These are phyloP conservation scores for Penicillium sp. DNA, from an alignment of 2,329 filamentous ascomycete genomes.

Conservation along the genomic window DNA sequence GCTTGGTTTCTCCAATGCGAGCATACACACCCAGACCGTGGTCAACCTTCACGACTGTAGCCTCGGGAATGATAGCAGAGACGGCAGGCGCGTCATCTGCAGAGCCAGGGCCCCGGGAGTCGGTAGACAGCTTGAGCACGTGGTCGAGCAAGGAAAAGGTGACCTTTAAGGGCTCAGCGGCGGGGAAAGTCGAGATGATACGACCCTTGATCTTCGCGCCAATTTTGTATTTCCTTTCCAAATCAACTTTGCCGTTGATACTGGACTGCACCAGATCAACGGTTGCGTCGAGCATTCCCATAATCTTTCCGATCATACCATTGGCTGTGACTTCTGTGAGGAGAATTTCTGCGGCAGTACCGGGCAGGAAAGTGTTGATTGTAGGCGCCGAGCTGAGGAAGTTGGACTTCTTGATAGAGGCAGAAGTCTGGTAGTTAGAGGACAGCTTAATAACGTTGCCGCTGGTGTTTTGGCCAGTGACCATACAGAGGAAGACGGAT, in stretches of 20 bases:
- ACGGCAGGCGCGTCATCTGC: slow-evolving; percentile 48
- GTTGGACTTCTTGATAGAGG: slow-evolving; percentile 65
- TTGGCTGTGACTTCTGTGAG: slow-evolving; percentile 72
- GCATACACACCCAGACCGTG: slow-evolving; percentile 79
- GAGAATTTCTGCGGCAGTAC: slow-evolving; percentile 84
- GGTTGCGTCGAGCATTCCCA: slow-evolving; percentile 88
- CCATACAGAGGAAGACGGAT: slow-evolving; percentile 79
- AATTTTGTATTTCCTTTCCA: slow-evolving; percentile 77
- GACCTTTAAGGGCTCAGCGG: slow-evolving; percentile 76
- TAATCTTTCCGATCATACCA: slow-evolving; percentile 85
- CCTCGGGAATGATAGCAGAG: slow-evolving; percentile 75
- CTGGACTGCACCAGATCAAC: slow-evolving; percentile 90
- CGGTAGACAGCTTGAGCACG: slow-evolving; percentile 63
- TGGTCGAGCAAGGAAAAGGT: slow-evolving; percentile 90
- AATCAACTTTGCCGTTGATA: slow-evolving; percentile 67
- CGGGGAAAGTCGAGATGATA: slow-evolving; percentile 84
- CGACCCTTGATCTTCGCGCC: slow-evolving; percentile 83
- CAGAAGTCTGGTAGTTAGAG: slow-evolving; percentile 69
- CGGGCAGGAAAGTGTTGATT: slow-evolving; percentile 86
- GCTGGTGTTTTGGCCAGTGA: slow-evolving; percentile 72
- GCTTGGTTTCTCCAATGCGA: slow-evolving; percentile 65
- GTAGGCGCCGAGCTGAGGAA: slow-evolving; percentile 76
- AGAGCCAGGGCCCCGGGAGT: slow-evolving; percentile 37
- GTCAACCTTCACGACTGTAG: slow-evolving; percentile 78
- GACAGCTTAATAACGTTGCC: slow-evolving; percentile 87